These are phyloP conservation scores for Neophaeococcomyces aloes DNA, from an alignment of 2,329 filamentous ascomycete species.

Conservation along the genomic window DNA sequence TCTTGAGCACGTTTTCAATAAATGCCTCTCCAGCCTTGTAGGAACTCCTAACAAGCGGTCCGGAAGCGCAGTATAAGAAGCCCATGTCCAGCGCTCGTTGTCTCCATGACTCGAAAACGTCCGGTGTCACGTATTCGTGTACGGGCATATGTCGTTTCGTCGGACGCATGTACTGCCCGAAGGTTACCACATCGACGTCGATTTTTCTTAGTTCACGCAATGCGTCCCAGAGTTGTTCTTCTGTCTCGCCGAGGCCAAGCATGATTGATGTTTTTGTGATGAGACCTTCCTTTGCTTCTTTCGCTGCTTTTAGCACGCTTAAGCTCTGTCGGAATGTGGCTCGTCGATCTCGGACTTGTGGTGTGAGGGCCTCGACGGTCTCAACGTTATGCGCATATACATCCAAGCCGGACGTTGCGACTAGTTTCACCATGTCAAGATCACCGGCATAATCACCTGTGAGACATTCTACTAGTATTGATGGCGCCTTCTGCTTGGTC, in stretches of 20 bases:
- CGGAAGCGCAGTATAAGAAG: constrained; percentile 92
- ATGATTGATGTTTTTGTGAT: constrained; percentile 99
- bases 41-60: constrained; percentile 81
- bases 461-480: constrained; percentile 36
- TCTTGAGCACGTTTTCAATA: constrained; percentile 94
- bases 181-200: constrained; percentile 88
- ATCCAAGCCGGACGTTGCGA: constrained; percentile 80
- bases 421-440: constrained; percentile 71
- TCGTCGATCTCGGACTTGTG: constrained; percentile 77
- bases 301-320: constrained; percentile 67
- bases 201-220: constrained; percentile 67
- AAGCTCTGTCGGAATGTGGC: constrained; percentile 84
- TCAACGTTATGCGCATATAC: constrained; percentile 97
- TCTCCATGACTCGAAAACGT: constrained; percentile 83
- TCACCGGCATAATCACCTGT: constrained; percentile 80
- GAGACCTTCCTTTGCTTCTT: constrained; percentile 61
- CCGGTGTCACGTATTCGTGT: constrained; percentile 85
- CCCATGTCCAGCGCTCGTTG: constrained; percentile 85
- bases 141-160: constrained; percentile 98
- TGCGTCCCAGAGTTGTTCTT: constrained; percentile 71
- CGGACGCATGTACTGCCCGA: constrained; percentile 99
- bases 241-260: constrained; percentile 87
- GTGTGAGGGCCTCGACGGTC: constrained; percentile 83
- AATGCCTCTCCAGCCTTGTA: constrained; percentile 99
- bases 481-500: constrained; percentile 66